Evolutionary conservation across 306 rosid species (phyloP).

Genomic region (Carpinus viminea): DNA sequence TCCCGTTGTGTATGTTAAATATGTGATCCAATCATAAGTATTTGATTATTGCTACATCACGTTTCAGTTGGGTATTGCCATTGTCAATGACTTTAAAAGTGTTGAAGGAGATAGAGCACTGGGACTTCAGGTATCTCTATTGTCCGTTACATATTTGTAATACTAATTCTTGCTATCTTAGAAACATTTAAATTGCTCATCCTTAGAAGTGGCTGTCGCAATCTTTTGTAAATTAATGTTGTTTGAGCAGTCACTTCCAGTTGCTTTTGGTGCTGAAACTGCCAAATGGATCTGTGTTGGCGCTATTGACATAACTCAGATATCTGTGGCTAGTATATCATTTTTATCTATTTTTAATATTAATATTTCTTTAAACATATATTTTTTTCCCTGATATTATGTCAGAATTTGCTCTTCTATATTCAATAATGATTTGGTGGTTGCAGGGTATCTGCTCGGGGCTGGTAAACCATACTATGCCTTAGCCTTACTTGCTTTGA

Average conservation of each 20-base stretch:
- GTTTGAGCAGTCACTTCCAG: constrained; percentile 86
- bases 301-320: constrained; percentile 90
- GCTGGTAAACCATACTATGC: constrained; percentile 91
- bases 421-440: constrained; percentile 6
- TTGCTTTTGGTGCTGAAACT: constrained; percentile 94
- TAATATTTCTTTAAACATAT: not conserved
- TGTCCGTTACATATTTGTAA: constrained; percentile 8
- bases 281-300: constrained; percentile 99
- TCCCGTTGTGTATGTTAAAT: constrained; percentile 23
- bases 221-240: constrained; percentile 34
- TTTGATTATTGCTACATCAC: constrained; percentile 21
- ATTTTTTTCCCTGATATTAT: not conserved
- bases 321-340: constrained; percentile 75
- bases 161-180: constrained; percentile 7
- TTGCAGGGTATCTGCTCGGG: constrained; percentile 84
- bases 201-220: constrained; percentile 19
- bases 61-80: constrained; percentile 89
- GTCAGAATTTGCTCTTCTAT: not conserved
- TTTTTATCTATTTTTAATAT: constrained; percentile 21
- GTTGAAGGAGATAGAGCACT: constrained; percentile 95
- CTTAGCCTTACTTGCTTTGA: constrained; percentile 74
- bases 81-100: constrained; percentile 98
- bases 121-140: constrained; percentile 82
- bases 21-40: constrained; percentile 1
- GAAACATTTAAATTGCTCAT: constrained; percentile 17